A percentile compares a stretch with the other conserved stretches of the same genome.
Evolutionary conservation across 2,329 filamentous ascomycete species (phyloP).

Genomic region (Ciborinia camelliae): DNA sequence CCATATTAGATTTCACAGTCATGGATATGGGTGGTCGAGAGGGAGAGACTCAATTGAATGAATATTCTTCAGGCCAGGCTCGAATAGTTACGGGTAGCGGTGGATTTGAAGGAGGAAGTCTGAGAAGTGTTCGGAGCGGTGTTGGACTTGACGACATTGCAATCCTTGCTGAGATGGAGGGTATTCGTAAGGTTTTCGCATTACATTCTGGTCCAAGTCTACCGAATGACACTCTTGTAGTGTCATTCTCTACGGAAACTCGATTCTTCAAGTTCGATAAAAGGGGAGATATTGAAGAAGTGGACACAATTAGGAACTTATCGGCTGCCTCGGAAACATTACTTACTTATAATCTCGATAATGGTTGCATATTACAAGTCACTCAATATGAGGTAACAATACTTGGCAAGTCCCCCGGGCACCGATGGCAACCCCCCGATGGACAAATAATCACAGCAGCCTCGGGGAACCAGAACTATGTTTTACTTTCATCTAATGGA

Average conservation of each 20-base stretch:
- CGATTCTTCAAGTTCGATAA: constrained; percentile 73
- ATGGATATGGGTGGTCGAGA: constrained; percentile 93
- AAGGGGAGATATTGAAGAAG: constrained; percentile 79
- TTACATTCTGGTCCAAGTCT: constrained; percentile 52
- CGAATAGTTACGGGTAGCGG: constrained; percentile 91
- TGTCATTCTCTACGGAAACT: constrained; percentile 81
- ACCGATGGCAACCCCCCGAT: constrained; percentile 54
- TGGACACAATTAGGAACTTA: constrained; percentile 72
- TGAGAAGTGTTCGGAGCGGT: constrained; percentile 88
- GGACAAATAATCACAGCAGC: constrained; percentile 69
- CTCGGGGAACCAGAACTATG: constrained; percentile 66
- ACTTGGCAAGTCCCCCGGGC: constrained; percentile 57
- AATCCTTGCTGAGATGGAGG: constrained; percentile 72
- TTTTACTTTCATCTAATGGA: constrained; percentile 74
- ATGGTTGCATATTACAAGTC: constrained; percentile 69
- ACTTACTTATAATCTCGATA: constrained; percentile 61
- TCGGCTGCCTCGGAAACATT: constrained; percentile 69
- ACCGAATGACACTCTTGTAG: constrained; percentile 65
- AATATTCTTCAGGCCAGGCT: constrained; percentile 93
- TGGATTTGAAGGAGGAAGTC: constrained; percentile 80
- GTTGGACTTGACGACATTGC: constrained; percentile 88
- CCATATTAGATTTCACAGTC: constrained; percentile 87
- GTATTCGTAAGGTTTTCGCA: constrained; percentile 70
- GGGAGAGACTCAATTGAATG: constrained; percentile 74
- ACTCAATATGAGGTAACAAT: constrained; percentile 63